Base-by-base conservation (phyloP, 306 rosid species). In the Malus fusca region DNA sequence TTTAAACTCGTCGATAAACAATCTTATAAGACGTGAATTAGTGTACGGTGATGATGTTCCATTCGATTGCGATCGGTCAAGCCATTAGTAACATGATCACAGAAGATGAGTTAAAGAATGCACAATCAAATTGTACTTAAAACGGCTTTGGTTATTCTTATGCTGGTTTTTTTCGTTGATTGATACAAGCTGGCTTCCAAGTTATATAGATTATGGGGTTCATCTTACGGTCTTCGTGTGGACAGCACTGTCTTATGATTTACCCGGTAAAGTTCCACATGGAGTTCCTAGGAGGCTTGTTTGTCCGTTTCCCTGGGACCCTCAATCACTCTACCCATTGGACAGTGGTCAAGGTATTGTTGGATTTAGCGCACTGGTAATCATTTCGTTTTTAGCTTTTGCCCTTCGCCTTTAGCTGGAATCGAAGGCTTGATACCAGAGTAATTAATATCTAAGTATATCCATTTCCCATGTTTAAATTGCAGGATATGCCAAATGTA, bases 211-310 rank as follows among this genome's bases (percentile, higher is more conserved):
- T 68, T 94, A 94, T 42, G 98, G 98, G 33, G 95, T 94, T 68
- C 96, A 96, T 17, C 80, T 87, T 13, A 88, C 90, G 97, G 92
- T 94, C 28, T 66, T 94, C 58, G 48, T 84, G 30, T 94, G 97
- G 98, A 86, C 97, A 52, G 89, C 76, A 22, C 40, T 94, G 73
- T 94, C 98, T 25, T 94, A 85, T 42, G 63, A 67, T 58, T 79
- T 88, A 37, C 84, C 97, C 3, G 82, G 69, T 35, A 70, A 84
- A 76, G 82, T 92, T 53, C 93, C 97, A 56, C 70, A 89, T 21
- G 96, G 88, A 69, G 92, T 94, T 76, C 98, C 98, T 2, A 87
- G 97, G 79, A 89, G 97, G 64, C 92, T 94, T 72, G 48, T 70
- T 58, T 69, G 85, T 73, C 97, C 97, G 72, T 87, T 84, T 56